Conservation (phyloP, 176 grass and related monocot species). For the Alopecurus myosuroides region DNA sequence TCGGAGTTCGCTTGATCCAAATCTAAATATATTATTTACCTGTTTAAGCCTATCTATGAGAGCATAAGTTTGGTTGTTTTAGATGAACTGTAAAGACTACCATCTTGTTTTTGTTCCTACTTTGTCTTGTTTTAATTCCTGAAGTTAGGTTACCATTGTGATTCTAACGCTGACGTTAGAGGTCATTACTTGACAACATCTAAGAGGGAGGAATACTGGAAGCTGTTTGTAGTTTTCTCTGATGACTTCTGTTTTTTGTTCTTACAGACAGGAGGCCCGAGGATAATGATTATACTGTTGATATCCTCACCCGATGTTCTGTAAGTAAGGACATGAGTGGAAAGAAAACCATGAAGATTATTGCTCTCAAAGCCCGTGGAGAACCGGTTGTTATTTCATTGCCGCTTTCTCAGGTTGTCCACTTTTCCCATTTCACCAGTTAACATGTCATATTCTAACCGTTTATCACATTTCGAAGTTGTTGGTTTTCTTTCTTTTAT, state of each 20-base stretch:
- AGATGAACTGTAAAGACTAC: neutral
- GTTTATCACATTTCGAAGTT: neutral
- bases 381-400: slow-evolving; percentile 85
- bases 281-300: slow-evolving; percentile 80
- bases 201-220: neutral
- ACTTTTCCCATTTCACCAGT: slow-evolving; percentile 11
- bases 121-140: slow-evolving; percentile 16
- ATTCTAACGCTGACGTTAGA: neutral
- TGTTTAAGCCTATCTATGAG: slow-evolving; percentile 17
- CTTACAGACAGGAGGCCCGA: slow-evolving; percentile 65
- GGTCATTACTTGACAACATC: neutral
- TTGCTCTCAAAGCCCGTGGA: slow-evolving; percentile 62
- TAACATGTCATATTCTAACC: neutral
- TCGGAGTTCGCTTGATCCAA: neutral
- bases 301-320: slow-evolving; percentile 78
- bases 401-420: slow-evolving; percentile 72
- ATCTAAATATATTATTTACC: neutral
- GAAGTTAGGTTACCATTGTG: neutral
- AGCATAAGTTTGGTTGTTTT: neutral
- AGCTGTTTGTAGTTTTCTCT: neutral
- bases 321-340: slow-evolving; percentile 63
- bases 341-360: slow-evolving; percentile 62
- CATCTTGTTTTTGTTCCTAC: neutral
- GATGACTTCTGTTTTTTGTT: slow-evolving; percentile 4
- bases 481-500: slow-evolving; percentile 13